Evolutionary conservation across 2,329 filamentous ascomycete genomes (phyloP).

Genomic region (Venturia nashicola): DNA sequence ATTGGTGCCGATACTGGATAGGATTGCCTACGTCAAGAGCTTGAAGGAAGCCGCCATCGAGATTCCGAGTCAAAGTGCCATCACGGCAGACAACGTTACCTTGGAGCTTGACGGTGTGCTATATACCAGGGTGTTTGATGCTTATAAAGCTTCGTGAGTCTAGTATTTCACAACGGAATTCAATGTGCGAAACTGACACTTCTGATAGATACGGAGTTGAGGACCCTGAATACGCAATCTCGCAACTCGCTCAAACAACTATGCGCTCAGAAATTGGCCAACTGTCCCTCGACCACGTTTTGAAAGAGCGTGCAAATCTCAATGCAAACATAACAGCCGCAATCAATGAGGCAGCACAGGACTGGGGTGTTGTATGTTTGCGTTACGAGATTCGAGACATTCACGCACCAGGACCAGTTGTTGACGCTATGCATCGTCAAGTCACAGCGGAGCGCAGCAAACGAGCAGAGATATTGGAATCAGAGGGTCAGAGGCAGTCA

Average conservation of each 20-base stretch:
- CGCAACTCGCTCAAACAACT: constrained; percentile 92
- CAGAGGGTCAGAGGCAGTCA: constrained; percentile 89
- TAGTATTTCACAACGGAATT: background rate
- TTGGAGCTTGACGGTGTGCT: constrained; percentile 90
- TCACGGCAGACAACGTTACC: constrained; percentile 97
- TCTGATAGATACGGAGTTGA: constrained; percentile 78
- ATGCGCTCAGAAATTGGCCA: constrained; percentile 99
- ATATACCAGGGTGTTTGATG: constrained; percentile 93
- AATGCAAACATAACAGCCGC: constrained; percentile 98
- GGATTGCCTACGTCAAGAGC: constrained; percentile 95
- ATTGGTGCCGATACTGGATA: constrained; percentile 79
- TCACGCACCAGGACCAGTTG: constrained; percentile 84
- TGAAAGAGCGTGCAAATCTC: constrained; percentile 90
- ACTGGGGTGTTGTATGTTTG: constrained; percentile 92
- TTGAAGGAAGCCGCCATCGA: constrained; percentile 94
- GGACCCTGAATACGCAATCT: constrained; percentile 97
- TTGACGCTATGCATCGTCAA: constrained; percentile 96
- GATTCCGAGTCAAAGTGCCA: constrained; percentile 94
- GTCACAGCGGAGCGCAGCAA: constrained; percentile 96
- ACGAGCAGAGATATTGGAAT: constrained; percentile 93
- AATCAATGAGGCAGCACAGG: constrained; percentile 94
- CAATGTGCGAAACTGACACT: background rate
- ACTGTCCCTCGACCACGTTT: constrained; percentile 87
- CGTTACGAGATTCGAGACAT: constrained; percentile 98
- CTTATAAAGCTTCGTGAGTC: constrained; percentile 87